phyloP scores from a whole-genome alignment of 768 basidiomycete genomes.

The Mycena capillaripes region DNA sequence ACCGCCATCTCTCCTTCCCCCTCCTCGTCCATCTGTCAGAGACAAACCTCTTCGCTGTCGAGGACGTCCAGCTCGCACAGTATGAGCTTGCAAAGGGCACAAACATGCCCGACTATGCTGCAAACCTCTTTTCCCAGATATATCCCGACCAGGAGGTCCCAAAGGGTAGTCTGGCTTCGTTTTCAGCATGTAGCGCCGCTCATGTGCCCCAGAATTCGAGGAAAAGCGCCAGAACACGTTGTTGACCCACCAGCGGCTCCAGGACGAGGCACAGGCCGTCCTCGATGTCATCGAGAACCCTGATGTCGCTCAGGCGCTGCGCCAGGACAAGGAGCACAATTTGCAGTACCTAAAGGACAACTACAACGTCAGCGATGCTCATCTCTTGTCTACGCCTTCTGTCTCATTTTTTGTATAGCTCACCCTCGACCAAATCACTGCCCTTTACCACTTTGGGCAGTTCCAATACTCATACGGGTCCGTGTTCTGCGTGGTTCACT shows the following conservation, averaged over 20 bases:
- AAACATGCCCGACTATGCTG: constrained; percentile 97
- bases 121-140: constrained; percentile 83
- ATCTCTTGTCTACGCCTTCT: constrained; percentile 20
- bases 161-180: constrained; percentile 61
- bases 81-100: constrained; percentile 98
- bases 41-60: constrained; percentile 78
- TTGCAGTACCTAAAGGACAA: constrained; percentile 94
- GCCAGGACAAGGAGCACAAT: constrained; percentile 98
- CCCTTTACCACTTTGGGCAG: constrained; percentile 97
- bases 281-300: constrained; percentile 97
- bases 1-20: constrained; percentile 95
- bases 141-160: constrained; percentile 81
- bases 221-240: constrained; percentile 87
- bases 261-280: constrained; percentile 93
- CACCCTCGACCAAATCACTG: constrained; percentile 94
- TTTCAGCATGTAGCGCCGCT: neutral
- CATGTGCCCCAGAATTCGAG: constrained; percentile 76
- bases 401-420: constrained; percentile 65
- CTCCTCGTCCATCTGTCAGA: constrained; percentile 90
- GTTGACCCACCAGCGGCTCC: constrained; percentile 85
- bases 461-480: constrained; percentile 97
- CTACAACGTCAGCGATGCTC: constrained; percentile 75
- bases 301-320: constrained; percentile 93
- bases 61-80: constrained; percentile 90
- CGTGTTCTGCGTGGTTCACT: neutral